Base-by-base conservation (phyloP, 805 yeast species). In the Kluyveromyces siamensis region DNA sequence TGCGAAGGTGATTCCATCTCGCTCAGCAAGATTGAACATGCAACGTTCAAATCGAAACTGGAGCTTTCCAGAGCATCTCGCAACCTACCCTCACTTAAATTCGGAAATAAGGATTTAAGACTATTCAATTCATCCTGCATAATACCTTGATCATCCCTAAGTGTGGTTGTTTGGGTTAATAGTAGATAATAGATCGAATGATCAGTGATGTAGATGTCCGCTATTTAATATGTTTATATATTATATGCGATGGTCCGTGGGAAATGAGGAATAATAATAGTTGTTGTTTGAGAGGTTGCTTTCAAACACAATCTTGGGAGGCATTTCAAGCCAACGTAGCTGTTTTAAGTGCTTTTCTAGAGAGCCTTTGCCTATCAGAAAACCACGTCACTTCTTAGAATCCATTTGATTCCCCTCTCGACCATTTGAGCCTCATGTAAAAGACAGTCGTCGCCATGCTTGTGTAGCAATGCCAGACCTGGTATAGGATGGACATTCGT, bases 391-490 rank as follows among this genome's bases (percentile, higher is more conserved):
- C 82, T 77, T 59, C 87, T 60, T 9, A 81, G 58, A 0, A 81
- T 79, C 86, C 85, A 81, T 58, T 81, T 81, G 27, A 65, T 76
- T 0, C 85, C 87, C 2, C 54, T 59, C 8, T 53, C 60, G 0
- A 81, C 84, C 44, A 68, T 50, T 50, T 75, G 75, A 2, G 77
- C 84, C 52, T 80, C 84, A 54, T 81, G 87, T 44, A 71, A 59
- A 51, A 81, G 57, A 59, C 86, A 81, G 52, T 80, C 83, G 51
- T 77, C 80, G 0, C 87, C 85, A 58, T 81, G 87, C 53, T 79
- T 79, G 55, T 81, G 87, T 43, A 81, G 61, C 40, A 81, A 65
- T 0, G 81, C 83, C 74, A 74, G 68, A 0, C 85, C 87, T 48
- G 66, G 70, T 16, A 59, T 56, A 0, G 84, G 84, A 48, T 72